Evolutionary conservation across 768 basidiomycete genomes (phyloP).

Genomic region (Naganishia antarctica): DNA sequence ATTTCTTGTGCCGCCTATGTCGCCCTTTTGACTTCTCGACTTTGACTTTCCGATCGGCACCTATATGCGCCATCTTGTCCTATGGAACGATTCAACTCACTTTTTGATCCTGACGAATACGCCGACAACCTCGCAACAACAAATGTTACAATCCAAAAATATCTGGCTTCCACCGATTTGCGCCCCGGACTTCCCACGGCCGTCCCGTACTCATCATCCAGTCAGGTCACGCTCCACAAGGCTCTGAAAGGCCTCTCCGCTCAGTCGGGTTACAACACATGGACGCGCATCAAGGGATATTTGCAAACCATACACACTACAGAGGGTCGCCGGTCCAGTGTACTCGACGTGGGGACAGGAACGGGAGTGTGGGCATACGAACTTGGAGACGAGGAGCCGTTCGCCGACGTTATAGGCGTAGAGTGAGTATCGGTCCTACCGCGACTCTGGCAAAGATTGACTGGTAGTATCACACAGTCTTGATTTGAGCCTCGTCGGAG

Average conservation of each 20-base stretch:
- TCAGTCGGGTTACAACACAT: slow-evolving; percentile 16
- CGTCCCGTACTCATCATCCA: slow-evolving; percentile 1
- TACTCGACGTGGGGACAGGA: slow-evolving; percentile 26
- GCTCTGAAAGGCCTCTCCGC: slow-evolving; percentile 25
- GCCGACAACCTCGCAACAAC: not conserved
- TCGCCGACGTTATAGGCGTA: slow-evolving; percentile 26
- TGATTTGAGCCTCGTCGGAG: slow-evolving; percentile 22
- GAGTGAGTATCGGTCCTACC: slow-evolving; percentile 18
- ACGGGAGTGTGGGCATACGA: slow-evolving; percentile 27
- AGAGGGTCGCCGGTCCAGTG: slow-evolving; percentile 11
- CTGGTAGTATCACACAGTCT: not conserved
- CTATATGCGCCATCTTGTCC: not conserved
- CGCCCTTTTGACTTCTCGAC: too few relatives aligned
- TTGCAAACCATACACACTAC: slow-evolving; percentile 5
- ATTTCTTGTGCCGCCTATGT: too few relatives aligned
- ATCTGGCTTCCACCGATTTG: slow-evolving; percentile 4
- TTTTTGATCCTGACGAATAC: not conserved
- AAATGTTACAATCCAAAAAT: slow-evolving; percentile 3
- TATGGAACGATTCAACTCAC: not conserved
- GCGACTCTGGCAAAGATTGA: not conserved
- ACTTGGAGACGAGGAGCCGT: slow-evolving; percentile 16
- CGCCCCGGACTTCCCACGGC: not conserved
- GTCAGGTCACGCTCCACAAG: slow-evolving; percentile 23
- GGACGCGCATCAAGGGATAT: slow-evolving; percentile 16
- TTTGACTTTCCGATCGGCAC: too few relatives aligned